Evolutionary conservation across 306 rosid genomes (phyloP).

Genomic region (Rosa persica): DNA sequence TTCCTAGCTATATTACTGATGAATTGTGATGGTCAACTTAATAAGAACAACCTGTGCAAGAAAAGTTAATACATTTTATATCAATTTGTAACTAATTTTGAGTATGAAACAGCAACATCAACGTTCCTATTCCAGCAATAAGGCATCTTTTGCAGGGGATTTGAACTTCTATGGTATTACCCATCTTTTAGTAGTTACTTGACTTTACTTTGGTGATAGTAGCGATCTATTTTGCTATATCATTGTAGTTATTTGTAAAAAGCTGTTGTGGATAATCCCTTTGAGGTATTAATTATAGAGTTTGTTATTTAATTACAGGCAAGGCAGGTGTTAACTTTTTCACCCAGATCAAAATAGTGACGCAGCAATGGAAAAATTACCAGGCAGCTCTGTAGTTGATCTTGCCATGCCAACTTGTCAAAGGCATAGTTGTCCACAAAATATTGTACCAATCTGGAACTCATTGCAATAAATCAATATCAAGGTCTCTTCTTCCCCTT

Average conservation of each 20-base stretch:
- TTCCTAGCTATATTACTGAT: neutral
- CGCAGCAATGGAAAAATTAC: slow-evolving; percentile 89
- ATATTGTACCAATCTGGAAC: slow-evolving; percentile 2
- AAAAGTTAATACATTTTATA: neutral
- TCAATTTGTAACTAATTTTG: slow-evolving; percentile 23
- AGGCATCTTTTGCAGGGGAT: slow-evolving; percentile 85
- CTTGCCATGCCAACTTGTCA: slow-evolving; percentile 96
- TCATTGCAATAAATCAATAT: slow-evolving; percentile 23
- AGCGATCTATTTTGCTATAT: no score
- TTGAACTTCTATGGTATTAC: slow-evolving; percentile 79
- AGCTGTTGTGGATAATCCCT: neutral
- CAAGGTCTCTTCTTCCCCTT: neutral
- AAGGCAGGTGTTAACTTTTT: slow-evolving; percentile 84
- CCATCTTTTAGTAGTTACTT: neutral
- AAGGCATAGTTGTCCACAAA: slow-evolving; percentile 29
- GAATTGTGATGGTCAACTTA: neutral
- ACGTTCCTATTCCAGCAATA: slow-evolving; percentile 91
- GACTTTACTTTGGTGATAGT: neutral
- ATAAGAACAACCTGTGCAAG: neutral
- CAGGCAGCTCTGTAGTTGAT: slow-evolving; percentile 55
- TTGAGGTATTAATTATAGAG: slow-evolving; percentile 3
- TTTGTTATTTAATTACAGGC: slow-evolving; percentile 41
- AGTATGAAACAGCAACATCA: slow-evolving; percentile 66
- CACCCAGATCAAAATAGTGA: slow-evolving; percentile 84
- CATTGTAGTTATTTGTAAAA: neutral